phyloP scores from a whole-genome alignment of 768 basidiomycete genomes.

The Amanita exitialis region DNA sequence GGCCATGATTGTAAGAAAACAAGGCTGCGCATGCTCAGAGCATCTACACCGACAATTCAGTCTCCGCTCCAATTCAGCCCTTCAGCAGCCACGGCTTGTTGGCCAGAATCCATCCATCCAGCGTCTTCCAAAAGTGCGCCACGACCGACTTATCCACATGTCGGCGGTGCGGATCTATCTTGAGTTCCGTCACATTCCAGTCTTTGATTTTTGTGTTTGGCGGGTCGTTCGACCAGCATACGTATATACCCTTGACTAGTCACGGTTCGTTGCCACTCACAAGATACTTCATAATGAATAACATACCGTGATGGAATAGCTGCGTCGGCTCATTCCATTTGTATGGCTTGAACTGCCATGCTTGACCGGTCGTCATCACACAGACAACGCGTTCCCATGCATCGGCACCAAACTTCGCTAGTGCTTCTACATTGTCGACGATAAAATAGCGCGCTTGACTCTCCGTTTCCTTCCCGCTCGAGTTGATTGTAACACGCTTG shows the following conservation, averaged over 20 bases:
- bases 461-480: slow-evolving; percentile 49
- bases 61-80: slow-evolving; percentile 6
- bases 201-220: slow-evolving; percentile 84
- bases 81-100: slow-evolving; percentile 75
- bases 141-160: slow-evolving; percentile 94
- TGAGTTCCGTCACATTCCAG: slow-evolving; percentile 95
- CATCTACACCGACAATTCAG: background rate
- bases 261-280: background rate
- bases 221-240: slow-evolving; percentile 91
- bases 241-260: slow-evolving; percentile 89
- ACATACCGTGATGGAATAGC: slow-evolving; percentile 84
- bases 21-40: background rate
- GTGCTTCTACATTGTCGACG: slow-evolving; percentile 87
- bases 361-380: slow-evolving; percentile 96
- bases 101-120: slow-evolving; percentile 76
- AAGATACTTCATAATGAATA: slow-evolving; percentile 7
- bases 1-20: background rate
- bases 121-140: slow-evolving; percentile 89
- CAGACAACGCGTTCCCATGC: slow-evolving; percentile 97
- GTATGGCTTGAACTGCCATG: slow-evolving; percentile 96
- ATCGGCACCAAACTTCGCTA: slow-evolving; percentile 85
- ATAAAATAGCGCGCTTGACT: slow-evolving; percentile 67
- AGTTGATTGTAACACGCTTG: slow-evolving; percentile 61
- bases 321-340: slow-evolving; percentile 93
- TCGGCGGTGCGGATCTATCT: slow-evolving; percentile 86